Evolutionary conservation across 1,284 basidiomycete species (phyloP).

Genomic region (Trichosporon faecale): DNA sequence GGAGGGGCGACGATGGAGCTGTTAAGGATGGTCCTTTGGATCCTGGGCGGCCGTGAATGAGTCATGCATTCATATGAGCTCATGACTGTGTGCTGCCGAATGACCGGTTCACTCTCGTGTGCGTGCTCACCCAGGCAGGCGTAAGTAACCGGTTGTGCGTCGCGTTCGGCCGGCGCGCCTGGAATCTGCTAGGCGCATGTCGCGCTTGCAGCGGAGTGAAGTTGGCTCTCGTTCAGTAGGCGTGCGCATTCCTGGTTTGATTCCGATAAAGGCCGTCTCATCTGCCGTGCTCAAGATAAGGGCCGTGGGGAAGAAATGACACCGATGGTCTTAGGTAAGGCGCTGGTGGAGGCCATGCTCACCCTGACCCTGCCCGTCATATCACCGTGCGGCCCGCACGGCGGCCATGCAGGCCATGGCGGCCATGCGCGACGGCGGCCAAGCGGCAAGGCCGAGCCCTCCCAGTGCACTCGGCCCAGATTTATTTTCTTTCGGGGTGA

Average conservation of each 20-base stretch:
- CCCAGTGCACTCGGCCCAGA: too few relatives aligned
- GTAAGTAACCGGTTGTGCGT: background rate
- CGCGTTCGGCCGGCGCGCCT: conserved; percentile 8
- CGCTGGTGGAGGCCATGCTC: background rate
- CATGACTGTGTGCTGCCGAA: background rate
- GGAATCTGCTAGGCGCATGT: conserved; percentile 4
- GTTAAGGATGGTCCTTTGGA: background rate
- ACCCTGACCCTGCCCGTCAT: background rate
- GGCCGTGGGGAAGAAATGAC: background rate
- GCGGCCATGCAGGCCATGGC: background rate
- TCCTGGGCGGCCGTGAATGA: background rate
- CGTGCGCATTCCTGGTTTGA: background rate
- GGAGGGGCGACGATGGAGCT: background rate
- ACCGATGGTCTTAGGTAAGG: background rate
- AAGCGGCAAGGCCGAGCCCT: background rate
- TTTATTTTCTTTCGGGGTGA: conserved; percentile 4
- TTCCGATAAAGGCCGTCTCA: background rate
- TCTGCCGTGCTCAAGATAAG: background rate
- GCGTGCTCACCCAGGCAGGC: background rate
- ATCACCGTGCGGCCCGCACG: background rate
- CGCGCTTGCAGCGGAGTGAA: background rate
- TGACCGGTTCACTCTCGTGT: background rate
- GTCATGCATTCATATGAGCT: conserved; percentile 11
- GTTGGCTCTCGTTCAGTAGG: background rate
- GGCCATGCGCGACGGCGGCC: background rate